Evolutionary conservation across 345 rosid genomes (phyloP).

Genomic region (Passiflora organensis): DNA sequence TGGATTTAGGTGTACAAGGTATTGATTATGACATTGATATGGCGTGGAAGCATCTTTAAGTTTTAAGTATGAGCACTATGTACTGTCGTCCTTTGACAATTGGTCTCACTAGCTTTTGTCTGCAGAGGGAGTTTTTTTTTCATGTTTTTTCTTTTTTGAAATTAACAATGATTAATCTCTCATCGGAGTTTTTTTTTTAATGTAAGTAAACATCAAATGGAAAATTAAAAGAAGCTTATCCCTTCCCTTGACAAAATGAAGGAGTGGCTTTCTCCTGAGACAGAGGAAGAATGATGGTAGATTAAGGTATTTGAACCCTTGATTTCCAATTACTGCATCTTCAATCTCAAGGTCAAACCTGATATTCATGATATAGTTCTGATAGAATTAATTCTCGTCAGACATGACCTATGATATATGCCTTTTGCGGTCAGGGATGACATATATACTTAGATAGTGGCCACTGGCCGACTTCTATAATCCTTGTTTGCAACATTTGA

Average conservation of each 20-base stretch:
- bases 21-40: conserved; percentile 37
- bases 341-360: neutral
- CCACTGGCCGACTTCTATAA: conserved; percentile 10
- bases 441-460: conserved; percentile 1
- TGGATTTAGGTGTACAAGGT: neutral
- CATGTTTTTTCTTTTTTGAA: neutral
- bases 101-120: conserved; percentile 3
- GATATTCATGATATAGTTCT: neutral
- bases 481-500: neutral
- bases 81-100: conserved; percentile 8
- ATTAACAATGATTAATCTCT: no score
- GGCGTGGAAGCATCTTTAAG: conserved; percentile 39
- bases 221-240: no score
- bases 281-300: no score
- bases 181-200: no score
- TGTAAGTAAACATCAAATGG: no score
- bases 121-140: neutral
- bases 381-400: neutral
- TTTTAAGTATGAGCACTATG: conserved; percentile 10
- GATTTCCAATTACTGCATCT: neutral
- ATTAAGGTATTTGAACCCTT: no score
- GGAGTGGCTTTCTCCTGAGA: no score
- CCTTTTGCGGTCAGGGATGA: conserved; percentile 2
- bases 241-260: no score
- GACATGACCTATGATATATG: conserved; percentile 1